phyloP scores from a whole-genome alignment of 2,329 filamentous ascomycete species.

The Microdochium nivale region DNA sequence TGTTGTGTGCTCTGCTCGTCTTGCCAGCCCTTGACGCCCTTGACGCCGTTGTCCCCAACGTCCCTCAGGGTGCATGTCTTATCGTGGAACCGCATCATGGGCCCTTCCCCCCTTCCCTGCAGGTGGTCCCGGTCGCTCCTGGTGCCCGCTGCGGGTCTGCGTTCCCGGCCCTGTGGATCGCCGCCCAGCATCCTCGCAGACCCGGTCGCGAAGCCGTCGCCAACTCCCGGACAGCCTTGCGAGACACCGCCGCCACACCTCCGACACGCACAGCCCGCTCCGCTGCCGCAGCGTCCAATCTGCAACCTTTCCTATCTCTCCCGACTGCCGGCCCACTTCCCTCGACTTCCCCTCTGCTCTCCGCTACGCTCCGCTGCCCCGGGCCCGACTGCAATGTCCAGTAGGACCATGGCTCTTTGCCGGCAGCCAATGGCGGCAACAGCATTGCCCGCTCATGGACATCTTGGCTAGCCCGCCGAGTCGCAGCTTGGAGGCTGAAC shows the following conservation, averaged over 20 bases:
- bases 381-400: background rate
- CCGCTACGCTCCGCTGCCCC: background rate
- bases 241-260: no score
- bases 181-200: background rate
- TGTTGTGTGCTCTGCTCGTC: background rate
- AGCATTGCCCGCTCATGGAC: background rate
- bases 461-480: background rate
- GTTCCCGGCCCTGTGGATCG: background rate
- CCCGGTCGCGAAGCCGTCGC: background rate
- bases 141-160: background rate
- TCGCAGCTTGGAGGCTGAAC: background rate
- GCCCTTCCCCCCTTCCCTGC: no score
- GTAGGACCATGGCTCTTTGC: background rate
- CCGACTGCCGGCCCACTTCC: background rate
- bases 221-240: background rate
- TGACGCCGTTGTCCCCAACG: background rate
- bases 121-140: background rate
- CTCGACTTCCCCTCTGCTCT: background rate
- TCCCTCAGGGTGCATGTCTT: background rate
- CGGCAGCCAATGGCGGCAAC: background rate
- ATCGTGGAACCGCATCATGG: background rate
- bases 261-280: no score
- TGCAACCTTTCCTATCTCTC: background rate
- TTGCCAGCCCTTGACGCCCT: background rate
- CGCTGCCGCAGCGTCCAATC: background rate